Percentiles rank a stretch among this genome's conserved stretches.
These are phyloP conservation scores for Aspergillus alliaceus DNA, from an alignment of 2,329 filamentous ascomycete species.

Conservation along the genomic window DNA sequence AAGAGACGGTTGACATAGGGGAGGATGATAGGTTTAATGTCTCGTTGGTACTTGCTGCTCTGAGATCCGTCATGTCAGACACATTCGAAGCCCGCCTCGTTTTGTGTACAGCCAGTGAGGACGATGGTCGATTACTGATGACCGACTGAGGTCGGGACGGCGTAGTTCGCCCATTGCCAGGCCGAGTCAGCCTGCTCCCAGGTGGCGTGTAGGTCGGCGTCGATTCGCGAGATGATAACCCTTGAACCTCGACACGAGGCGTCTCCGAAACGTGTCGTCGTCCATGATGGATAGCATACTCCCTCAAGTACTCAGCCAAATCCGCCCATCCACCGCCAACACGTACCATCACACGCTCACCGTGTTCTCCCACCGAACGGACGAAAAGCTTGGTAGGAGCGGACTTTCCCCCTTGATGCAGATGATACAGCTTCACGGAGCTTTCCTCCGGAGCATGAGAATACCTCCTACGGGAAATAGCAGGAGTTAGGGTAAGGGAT, in stretches of 20 bases:
- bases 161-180: conserved; percentile 30
- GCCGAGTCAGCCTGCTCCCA: conserved; percentile 19
- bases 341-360: conserved; percentile 94
- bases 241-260: conserved; percentile 56
- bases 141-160: conserved; percentile 40
- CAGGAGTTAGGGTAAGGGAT: conserved; percentile 69
- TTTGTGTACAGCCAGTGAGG: conserved; percentile 42
- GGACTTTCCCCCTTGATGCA: conserved; percentile 79
- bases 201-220: conserved; percentile 29
- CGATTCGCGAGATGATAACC: conserved; percentile 39
- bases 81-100: conserved; percentile 37
- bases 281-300: conserved; percentile 90
- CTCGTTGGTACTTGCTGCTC: conserved; percentile 29
- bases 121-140: conserved; percentile 37
- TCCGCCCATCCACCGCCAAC: conserved; percentile 99
- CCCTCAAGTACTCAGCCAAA: conserved; percentile 87
- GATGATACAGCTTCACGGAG: conserved; percentile 89
- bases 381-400: conserved; percentile 94
- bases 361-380: conserved; percentile 82
- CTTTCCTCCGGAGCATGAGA: conserved; percentile 52
- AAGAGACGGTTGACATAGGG: conserved; percentile 28
- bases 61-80: conserved; percentile 28
- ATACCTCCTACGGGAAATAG: conserved; percentile 33
- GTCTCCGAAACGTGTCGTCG: conserved; percentile 62
- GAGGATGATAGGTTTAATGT: conserved; percentile 27